Conservation (phyloP, 495 filamentous ascomycete species). For the Durotheca rogersii region DNA sequence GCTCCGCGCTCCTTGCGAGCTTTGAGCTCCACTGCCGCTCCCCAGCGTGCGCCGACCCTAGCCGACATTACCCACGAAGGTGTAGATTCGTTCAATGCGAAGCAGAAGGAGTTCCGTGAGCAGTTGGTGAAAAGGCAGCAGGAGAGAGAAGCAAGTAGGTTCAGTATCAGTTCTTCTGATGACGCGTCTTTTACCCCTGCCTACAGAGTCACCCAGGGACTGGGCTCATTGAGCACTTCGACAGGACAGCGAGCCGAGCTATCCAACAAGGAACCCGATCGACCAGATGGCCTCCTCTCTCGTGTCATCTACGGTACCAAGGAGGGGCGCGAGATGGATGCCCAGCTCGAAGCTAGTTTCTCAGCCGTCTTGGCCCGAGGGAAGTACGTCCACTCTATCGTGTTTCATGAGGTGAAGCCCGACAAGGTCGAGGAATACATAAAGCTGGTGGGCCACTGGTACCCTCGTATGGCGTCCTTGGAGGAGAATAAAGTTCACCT, state of each 20-base stretch:
- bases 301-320: conserved; percentile 94
- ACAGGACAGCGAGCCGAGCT: conserved; percentile 53
- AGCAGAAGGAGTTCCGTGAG: conserved; percentile 84
- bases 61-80: conserved; percentile 71
- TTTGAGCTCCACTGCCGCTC: conserved; percentile 58
- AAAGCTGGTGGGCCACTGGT: conserved; percentile 86
- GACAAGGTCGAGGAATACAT: conserved; percentile 95
- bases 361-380: conserved; percentile 90
- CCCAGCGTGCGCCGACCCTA: conserved; percentile 68
- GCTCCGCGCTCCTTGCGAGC: conserved; percentile 54
- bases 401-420: conserved; percentile 94
- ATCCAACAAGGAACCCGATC: conserved; percentile 43
- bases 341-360: conserved; percentile 92
- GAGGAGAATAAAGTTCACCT: conserved; percentile 90
- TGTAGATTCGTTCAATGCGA: conserved; percentile 70
- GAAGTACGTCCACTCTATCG: conserved; percentile 98
- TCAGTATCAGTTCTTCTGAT: conserved; percentile 34
- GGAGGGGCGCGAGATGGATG: conserved; percentile 87
- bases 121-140: conserved; percentile 72
- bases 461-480: conserved; percentile 77
- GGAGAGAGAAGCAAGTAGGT: conserved; percentile 81
- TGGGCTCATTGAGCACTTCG: conserved; percentile 67
- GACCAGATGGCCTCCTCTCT: conserved; percentile 55
- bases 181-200: conserved; percentile 53
- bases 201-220: conserved; percentile 39